Evolutionary conservation across 2,329 filamentous ascomycete species (phyloP).

Genomic region (Xylariaceae sp.): DNA sequence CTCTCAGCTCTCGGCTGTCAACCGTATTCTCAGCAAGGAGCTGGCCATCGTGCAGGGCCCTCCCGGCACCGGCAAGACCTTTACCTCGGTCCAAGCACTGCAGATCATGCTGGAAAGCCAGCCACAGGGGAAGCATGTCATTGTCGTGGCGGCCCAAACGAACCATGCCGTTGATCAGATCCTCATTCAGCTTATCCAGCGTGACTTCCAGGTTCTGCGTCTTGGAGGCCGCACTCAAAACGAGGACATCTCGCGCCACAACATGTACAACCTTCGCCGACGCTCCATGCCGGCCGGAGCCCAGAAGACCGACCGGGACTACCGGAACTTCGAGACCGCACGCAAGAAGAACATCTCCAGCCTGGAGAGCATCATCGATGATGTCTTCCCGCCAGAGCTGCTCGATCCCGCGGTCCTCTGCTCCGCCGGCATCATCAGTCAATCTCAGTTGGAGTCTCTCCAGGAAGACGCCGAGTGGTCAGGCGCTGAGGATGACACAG

Average conservation of each 20-base stretch:
- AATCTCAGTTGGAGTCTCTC: conserved; percentile 57
- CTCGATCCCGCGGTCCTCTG: conserved; percentile 49
- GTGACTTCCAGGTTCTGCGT: conserved; percentile 48
- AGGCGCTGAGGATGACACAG: conserved; percentile 4
- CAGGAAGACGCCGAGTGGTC: conserved; percentile 34
- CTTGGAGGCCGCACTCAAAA: conserved; percentile 63
- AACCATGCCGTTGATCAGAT: conserved; percentile 88
- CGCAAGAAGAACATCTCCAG: conserved; percentile 22
- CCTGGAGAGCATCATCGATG: conserved; percentile 34
- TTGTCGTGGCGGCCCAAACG: conserved; percentile 78
- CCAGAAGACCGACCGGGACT: conserved; percentile 14
- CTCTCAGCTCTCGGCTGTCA: conserved; percentile 63
- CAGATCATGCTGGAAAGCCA: conserved; percentile 55
- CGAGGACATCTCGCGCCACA: conserved; percentile 55
- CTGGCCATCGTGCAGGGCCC: conserved; percentile 78
- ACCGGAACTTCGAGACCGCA: conserved; percentile 18
- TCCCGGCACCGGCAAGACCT: conserved; percentile 69
- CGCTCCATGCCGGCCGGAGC: conserved; percentile 9
- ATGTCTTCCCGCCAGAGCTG: conserved; percentile 32
- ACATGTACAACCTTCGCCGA: conserved; percentile 53
- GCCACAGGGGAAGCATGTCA: conserved; percentile 50
- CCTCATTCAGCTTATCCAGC: conserved; percentile 50
- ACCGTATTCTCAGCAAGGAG: conserved; percentile 61
- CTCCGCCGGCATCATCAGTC: conserved; percentile 49
- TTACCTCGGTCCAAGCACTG: conserved; percentile 67